Percentiles rank a stretch among this genome's conserved stretches.
Evolutionary conservation across 2,329 filamentous ascomycete species (phyloP).

Genomic region (Meredithiella fracta): DNA sequence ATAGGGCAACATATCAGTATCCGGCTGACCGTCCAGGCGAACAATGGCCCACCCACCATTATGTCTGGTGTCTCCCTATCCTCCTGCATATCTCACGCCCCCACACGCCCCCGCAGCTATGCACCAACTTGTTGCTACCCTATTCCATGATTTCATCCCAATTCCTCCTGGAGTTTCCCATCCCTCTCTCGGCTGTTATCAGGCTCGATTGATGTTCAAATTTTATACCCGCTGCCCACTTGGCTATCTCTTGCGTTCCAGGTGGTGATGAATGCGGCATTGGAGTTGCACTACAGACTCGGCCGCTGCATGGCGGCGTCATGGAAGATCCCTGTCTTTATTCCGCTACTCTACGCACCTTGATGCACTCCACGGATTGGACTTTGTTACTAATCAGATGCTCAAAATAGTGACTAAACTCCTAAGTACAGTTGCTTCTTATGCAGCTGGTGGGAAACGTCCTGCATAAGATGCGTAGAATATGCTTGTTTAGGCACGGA

Average conservation of each 20-base stretch:
- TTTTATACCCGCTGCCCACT: not conserved
- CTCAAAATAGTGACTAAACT: not conserved
- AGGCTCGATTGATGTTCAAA: not conserved
- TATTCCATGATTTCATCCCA: not conserved
- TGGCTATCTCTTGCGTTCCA: not conserved
- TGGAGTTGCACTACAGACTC: conserved; percentile 1
- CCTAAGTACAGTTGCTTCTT: not conserved
- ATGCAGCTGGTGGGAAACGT: not conserved
- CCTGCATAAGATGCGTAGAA: not conserved
- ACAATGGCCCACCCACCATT: not conserved
- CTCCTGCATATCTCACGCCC: not conserved
- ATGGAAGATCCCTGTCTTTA: conserved; percentile 1
- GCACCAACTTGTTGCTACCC: not conserved
- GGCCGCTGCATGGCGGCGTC: not conserved
- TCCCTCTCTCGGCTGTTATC: not conserved
- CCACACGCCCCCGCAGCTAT: not conserved
- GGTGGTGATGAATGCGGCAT: not conserved
- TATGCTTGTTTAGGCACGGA: not conserved
- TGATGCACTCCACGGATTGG: not conserved
- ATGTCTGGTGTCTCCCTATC: not conserved
- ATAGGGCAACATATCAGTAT: not conserved
- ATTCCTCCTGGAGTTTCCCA: not conserved
- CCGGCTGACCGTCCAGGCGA: not conserved
- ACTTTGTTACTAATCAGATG: conserved; percentile 1
- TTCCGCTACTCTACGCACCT: not conserved